phyloP scores from a whole-genome alignment of 257 asterid species.

The Capsicum chinense region DNA sequence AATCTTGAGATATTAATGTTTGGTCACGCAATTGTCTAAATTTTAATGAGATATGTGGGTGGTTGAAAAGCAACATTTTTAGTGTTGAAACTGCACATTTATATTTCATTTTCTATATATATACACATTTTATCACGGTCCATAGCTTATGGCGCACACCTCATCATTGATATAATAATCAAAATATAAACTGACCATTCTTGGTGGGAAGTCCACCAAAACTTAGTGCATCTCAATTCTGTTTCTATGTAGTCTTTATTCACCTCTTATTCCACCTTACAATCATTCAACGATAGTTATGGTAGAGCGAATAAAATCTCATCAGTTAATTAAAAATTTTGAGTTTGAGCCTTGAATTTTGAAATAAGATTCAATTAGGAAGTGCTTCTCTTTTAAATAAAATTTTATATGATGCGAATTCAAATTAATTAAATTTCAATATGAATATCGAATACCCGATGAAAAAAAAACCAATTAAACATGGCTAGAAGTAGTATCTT shows the following conservation, averaged over 20 bases:
- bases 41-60: not conserved
- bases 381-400: too few relatives aligned
- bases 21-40: not conserved
- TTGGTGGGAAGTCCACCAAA: not conserved
- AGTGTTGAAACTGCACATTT: not conserved
- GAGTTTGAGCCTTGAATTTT: too few relatives aligned
- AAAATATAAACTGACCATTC: not conserved
- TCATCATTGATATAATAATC: not conserved
- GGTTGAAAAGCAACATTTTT: constrained; percentile 6
- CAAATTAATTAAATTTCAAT: too few relatives aligned
- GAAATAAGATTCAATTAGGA: too few relatives aligned
- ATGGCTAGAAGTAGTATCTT: too few relatives aligned
- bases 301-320: too few relatives aligned
- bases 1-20: constrained; percentile 38
- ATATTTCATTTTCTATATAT: too few relatives aligned
- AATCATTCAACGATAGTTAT: not conserved
- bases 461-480: too few relatives aligned
- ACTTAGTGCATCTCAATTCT: not conserved
- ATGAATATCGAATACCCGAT: too few relatives aligned
- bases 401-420: too few relatives aligned
- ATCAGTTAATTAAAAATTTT: too few relatives aligned
- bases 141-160: not conserved
- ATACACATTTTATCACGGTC: not conserved
- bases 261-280: constrained; percentile 3
- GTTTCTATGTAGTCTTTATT: not conserved